Evolutionary conservation across 2,329 filamentous ascomycete genomes (phyloP).

Genomic region (Coniochaeta ligniaria): DNA sequence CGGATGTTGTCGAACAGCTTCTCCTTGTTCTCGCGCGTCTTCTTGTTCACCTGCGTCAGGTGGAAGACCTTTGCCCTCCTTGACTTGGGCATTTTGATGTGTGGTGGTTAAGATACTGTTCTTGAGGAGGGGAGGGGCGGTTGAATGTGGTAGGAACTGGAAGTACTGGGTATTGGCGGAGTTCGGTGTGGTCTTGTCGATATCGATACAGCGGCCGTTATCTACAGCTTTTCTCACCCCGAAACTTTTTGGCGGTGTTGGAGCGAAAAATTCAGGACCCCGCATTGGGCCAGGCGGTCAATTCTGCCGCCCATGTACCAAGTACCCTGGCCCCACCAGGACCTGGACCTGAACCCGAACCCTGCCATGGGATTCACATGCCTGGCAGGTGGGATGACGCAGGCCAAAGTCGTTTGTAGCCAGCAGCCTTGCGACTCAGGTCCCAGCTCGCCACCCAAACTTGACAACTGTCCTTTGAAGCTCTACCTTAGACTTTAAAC

Average conservation of each 20-base stretch:
- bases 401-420: not conserved
- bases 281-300: not conserved
- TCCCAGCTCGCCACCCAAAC: not conserved
- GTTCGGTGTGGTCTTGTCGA: not conserved
- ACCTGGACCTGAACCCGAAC: not conserved
- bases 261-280: slow-evolving; percentile 1
- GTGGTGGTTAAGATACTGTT: not conserved
- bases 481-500: not conserved
- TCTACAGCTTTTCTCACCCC: not conserved
- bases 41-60: slow-evolving; percentile 87
- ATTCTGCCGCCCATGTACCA: not conserved
- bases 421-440: not conserved
- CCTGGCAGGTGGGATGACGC: not conserved
- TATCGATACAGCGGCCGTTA: not conserved
- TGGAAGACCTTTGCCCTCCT: slow-evolving; percentile 87
- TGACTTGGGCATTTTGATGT: slow-evolving; percentile 78
- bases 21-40: slow-evolving; percentile 85
- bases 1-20: slow-evolving; percentile 85
- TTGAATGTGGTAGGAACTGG: not conserved
- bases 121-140: not conserved
- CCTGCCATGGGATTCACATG: not conserved
- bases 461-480: slow-evolving; percentile 1
- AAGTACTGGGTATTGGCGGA: not conserved
- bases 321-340: too few relatives aligned
- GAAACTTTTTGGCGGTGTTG: slow-evolving; percentile 3